A percentile compares a stretch with the other conserved stretches of the same genome.
phyloP scores from a whole-genome alignment of 148 eudicot genomes.

The Camellia sinensis region DNA sequence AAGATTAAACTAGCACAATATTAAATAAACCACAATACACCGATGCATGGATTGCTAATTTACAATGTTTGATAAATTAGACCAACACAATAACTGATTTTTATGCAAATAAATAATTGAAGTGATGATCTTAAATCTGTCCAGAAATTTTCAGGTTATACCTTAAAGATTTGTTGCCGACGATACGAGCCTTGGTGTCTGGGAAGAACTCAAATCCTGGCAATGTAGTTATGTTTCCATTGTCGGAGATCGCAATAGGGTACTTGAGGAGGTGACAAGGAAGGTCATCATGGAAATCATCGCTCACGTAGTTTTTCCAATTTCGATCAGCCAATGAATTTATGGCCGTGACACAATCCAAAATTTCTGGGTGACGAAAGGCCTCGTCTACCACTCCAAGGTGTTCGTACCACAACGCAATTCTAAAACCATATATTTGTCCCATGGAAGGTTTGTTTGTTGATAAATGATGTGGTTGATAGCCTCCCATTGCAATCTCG shows the following conservation, averaged over 20 bases:
- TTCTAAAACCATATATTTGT: slow-evolving; percentile 29
- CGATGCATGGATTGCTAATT: too few species aligned
- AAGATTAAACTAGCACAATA: too few species aligned
- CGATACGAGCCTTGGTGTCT: slow-evolving; percentile 53
- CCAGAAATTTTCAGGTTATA: too few species aligned
- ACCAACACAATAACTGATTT: too few species aligned
- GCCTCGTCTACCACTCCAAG: slow-evolving; percentile 20
- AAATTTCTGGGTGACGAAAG: slow-evolving; percentile 25
- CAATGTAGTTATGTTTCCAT: slow-evolving; percentile 35
- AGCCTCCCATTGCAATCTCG: slow-evolving; percentile 46
- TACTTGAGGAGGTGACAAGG: slow-evolving; percentile 45
- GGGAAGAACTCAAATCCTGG: slow-evolving; percentile 44
- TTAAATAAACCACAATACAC: too few species aligned
- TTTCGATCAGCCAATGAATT: slow-evolving; percentile 22
- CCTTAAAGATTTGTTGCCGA: slow-evolving; percentile 44
- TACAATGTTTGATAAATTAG: too few species aligned
- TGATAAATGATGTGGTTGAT: slow-evolving; percentile 34
- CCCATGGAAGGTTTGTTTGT: slow-evolving; percentile 32
- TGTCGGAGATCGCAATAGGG: slow-evolving; percentile 25
- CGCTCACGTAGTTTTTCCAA: slow-evolving; percentile 35
- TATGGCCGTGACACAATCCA: slow-evolving; percentile 27
- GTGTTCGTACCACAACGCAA: slow-evolving; percentile 42
- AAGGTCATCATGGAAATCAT: slow-evolving; percentile 24
- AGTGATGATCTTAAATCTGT: too few species aligned
- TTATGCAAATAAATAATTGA: too few species aligned